A percentile compares a stretch with the other conserved stretches of the same genome.
Conservation (phyloP, 192 early-diverging fungal species). For the Mortierella hygrophila region DNA sequence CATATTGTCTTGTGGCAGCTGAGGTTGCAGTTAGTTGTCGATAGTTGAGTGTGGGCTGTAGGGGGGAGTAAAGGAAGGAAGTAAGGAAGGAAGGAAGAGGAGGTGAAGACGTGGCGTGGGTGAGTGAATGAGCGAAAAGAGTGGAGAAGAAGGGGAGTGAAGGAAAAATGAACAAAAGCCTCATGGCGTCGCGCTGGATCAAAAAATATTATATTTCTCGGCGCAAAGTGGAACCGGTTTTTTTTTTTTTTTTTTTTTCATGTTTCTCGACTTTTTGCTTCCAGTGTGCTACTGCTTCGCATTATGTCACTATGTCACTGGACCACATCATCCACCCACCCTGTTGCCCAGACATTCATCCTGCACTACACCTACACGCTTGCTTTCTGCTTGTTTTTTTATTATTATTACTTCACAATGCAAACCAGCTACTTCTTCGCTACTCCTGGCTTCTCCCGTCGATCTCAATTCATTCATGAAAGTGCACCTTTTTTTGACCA, state of each 20-base stretch:
- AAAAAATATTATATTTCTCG: neutral
- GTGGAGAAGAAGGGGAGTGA: neutral
- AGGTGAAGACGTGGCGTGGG: neutral
- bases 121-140: neutral
- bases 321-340: no score
- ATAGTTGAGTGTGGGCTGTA: neutral
- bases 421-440: no score
- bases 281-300: neutral
- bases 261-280: neutral
- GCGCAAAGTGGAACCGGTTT: constrained; percentile 1
- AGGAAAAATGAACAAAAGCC: neutral
- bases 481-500: neutral
- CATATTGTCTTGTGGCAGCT: neutral
- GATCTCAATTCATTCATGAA: neutral
- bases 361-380: no score
- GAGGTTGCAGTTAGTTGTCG: neutral
- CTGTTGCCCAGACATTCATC: no score
- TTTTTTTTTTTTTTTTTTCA: neutral
- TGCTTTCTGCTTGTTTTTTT: no score
- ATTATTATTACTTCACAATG: no score
- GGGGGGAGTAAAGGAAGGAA: no score
- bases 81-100: neutral
- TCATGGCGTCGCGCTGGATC: neutral
- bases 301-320: neutral
- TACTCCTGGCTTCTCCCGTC: no score